Evolutionary conservation across 805 yeast species (phyloP).

Genomic region (Zygoascus flipseniorum): DNA sequence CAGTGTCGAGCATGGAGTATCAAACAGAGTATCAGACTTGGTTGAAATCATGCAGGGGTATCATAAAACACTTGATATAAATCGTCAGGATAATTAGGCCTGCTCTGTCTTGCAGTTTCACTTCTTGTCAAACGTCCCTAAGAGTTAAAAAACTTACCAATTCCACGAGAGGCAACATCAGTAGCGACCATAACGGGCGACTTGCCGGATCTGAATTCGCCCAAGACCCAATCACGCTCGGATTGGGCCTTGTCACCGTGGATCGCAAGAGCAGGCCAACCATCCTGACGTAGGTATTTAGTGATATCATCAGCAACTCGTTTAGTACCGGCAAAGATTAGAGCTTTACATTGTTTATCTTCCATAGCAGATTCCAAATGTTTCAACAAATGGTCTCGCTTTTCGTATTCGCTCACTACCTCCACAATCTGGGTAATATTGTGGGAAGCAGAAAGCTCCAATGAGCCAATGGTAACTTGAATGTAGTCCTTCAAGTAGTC

Average conservation of each 20-base stretch:
- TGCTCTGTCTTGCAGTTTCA: background rate
- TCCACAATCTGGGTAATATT: conserved; percentile 90
- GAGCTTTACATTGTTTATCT: conserved; percentile 59
- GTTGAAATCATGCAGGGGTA: background rate
- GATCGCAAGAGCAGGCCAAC: conserved; percentile 98
- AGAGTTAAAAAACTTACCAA: conserved; percentile 62
- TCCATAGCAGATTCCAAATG: conserved; percentile 76
- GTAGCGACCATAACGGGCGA: conserved; percentile 98
- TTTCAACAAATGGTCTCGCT: conserved; percentile 81
- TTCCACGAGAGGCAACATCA: conserved; percentile 99
- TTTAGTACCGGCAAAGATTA: conserved; percentile 93
- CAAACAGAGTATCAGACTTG: background rate
- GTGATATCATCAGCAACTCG: conserved; percentile 97
- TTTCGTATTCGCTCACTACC: conserved; percentile 84
- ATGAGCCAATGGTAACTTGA: conserved; percentile 93
- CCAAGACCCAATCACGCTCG: conserved; percentile 98
- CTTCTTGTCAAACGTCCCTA: background rate
- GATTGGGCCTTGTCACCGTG: conserved; percentile 98
- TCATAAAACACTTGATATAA: background rate
- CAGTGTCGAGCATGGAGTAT: background rate
- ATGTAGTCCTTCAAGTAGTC: conserved; percentile 90
- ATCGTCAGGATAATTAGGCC: background rate
- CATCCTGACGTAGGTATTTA: conserved; percentile 83
- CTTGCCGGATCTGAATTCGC: conserved; percentile 85
- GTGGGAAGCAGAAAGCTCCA: conserved; percentile 94